Evolutionary conservation across 2,329 filamentous ascomycete species (phyloP), one percentile per base, ranked within the genome.

Genomic region (Arthrobotrys musiformis): DNA sequence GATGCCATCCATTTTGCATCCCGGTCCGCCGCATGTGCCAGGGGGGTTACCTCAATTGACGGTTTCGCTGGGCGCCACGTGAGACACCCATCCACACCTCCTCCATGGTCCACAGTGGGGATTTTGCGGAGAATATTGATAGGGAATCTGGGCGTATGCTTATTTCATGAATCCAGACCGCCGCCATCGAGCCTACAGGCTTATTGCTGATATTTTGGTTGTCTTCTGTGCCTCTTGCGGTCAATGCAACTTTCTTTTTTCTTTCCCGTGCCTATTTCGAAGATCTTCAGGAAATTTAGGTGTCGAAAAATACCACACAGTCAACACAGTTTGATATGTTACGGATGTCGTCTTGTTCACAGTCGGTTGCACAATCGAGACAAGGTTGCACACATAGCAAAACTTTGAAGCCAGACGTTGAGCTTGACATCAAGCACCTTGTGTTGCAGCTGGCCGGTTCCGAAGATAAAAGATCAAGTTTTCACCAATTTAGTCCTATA

Each of bases 1-100:
- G 54, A 58, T 40, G 54, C 54, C 33, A 37, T 58, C 54, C 33
- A 58, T 58, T 54, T n/a, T 30, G 26, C 50, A 54, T 54, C 52
- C 24, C 50, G 15, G 50, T 30, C 30, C 19, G 30, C 54, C 33
- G 54, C 33, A 58, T 22, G 54, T 58, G 54, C 54, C 17, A 33
- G 54, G 54, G 52, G 54, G 17, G n/a, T n/a, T n/a, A n/a, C n/a
- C n/a, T n/a, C n/a, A n/a, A n/a, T 19, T 19, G 19, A 42, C 40
- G 40, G 40, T 42, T n/a, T 19, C 7, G 28, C 54, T 58, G 19
- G 33, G 30, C 54, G 33, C 54, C 54, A 58, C 54, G 54, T 58
- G 54, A 58, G 33, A 40, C 54, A 19, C 22, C 6, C 15, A 17
- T 6, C 28, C 42, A 46, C 15, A 1, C n/a, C 15, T 17, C 28